Conservation (phyloP, 2,329 filamentous ascomycete species). For the Stachybotrys elegans region DNA sequence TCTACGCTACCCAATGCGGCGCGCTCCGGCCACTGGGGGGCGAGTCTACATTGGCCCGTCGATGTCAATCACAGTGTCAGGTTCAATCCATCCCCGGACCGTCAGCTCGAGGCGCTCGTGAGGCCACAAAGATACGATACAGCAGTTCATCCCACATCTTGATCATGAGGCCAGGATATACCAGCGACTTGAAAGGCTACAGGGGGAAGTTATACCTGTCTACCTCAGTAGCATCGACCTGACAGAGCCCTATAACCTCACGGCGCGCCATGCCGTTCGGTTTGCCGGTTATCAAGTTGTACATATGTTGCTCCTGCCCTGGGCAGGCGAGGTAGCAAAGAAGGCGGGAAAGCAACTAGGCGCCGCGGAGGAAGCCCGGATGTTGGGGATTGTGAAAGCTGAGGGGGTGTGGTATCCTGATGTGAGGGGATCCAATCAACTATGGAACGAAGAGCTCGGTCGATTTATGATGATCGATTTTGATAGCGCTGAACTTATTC, state of each 20-base stretch:
- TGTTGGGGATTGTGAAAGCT: neutral
- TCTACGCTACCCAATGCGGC: too few species aligned
- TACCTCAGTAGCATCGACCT: neutral
- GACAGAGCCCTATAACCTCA: neutral
- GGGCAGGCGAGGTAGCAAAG: neutral
- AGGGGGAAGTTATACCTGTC: neutral
- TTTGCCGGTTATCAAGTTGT: neutral
- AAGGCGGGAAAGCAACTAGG: neutral
- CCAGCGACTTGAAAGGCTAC: neutral
- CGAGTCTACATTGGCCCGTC: too few species aligned
- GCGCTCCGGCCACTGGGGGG: too few species aligned
- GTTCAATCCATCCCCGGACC: too few species aligned
- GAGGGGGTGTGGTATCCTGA: conserved; percentile 1
- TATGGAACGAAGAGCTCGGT: conserved; percentile 2
- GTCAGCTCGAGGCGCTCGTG: too few species aligned
- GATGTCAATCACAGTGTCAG: too few species aligned
- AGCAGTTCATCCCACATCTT: neutral
- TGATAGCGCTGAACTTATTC: neutral
- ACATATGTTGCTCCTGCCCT: neutral
- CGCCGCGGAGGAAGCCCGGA: neutral
- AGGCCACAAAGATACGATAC: conserved; percentile 1
- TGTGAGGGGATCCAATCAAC: neutral
- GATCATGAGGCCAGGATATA: neutral
- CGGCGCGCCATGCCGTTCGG: neutral
- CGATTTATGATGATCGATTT: conserved; percentile 4